Percentiles rank a stretch among this genome's conserved stretches.
Evolutionary conservation across 192 early-diverging fungal genomes (phyloP).

Genomic region (Podila epicladia): DNA sequence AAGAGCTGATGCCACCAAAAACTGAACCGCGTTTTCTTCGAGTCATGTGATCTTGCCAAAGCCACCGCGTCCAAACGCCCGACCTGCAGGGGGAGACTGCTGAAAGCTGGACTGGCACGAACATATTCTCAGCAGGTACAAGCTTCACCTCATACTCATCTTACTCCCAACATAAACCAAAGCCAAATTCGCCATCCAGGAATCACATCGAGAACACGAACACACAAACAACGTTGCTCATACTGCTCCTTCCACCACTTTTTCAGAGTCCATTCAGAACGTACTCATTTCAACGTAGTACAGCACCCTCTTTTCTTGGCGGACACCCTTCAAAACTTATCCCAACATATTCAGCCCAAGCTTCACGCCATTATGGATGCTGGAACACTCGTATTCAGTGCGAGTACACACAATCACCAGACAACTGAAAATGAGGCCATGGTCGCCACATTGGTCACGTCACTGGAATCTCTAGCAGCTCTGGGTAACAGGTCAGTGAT

Average conservation of each 20-base stretch:
- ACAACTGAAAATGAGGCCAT: neutral
- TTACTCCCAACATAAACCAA: too few relatives aligned
- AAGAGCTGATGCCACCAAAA: neutral
- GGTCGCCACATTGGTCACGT: neutral
- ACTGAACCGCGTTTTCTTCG: neutral
- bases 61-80: neutral
- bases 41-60: conserved; percentile 1
- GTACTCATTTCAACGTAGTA: too few relatives aligned
- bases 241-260: too few relatives aligned
- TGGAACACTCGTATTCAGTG: neutral
- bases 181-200: too few relatives aligned
- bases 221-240: too few relatives aligned
- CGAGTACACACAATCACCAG: neutral
- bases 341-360: too few relatives aligned
- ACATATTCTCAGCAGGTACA: neutral
- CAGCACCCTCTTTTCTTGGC: too few relatives aligned
- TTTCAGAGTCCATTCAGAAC: too few relatives aligned
- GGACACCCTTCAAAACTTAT: too few relatives aligned
- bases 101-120: neutral
- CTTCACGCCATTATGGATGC: neutral
- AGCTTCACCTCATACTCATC: too few relatives aligned
- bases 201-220: too few relatives aligned
- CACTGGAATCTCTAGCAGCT: neutral
- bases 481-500: too few relatives aligned
- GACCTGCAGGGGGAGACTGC: neutral